These are phyloP conservation scores for Emericellopsis cladophorae DNA, from an alignment of 2,329 filamentous ascomycete genomes.

Conservation along the genomic window DNA sequence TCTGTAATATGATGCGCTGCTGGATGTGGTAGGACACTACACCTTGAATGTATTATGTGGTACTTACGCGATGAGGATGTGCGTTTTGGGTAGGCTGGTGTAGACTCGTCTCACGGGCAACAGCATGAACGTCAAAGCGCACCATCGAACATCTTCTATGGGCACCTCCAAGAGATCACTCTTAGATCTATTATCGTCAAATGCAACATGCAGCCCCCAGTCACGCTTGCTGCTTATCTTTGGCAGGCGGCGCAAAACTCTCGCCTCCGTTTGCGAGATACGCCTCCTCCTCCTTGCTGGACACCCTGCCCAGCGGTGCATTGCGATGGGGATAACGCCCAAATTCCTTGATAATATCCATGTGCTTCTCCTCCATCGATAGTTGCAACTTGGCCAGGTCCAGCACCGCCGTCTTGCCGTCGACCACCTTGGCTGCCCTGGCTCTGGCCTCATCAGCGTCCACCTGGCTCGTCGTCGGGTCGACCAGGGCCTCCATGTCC, in stretches of 20 bases:
- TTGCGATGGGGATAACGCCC: slow-evolving; percentile 50
- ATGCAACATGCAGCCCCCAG: too few relatives aligned
- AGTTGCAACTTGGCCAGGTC: slow-evolving; percentile 9
- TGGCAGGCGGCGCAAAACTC: slow-evolving; percentile 14
- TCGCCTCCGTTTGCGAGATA: slow-evolving; percentile 33
- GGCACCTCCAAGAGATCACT: too few relatives aligned
- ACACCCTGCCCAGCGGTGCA: slow-evolving; percentile 30
- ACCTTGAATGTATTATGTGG: too few relatives aligned
- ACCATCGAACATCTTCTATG: too few relatives aligned
- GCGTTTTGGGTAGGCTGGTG: too few relatives aligned
- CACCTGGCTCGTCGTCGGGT: slow-evolving; percentile 3
- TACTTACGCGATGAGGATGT: too few relatives aligned
- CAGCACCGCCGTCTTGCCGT: slow-evolving; percentile 11
- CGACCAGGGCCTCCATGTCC: slow-evolving; percentile 18
- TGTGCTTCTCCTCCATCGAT: slow-evolving; percentile 30
- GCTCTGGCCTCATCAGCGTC: slow-evolving; percentile 10
- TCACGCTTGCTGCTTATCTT: background rate
- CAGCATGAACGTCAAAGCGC: too few relatives aligned
- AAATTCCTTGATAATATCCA: slow-evolving; percentile 36
- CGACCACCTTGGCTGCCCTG: slow-evolving; percentile 13
- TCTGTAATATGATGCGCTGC: too few relatives aligned
- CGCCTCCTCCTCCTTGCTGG: slow-evolving; percentile 33
- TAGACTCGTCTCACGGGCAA: too few relatives aligned
- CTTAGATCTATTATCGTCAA: too few relatives aligned
- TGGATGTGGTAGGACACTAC: too few relatives aligned